Base-by-base conservation (phyloP, 164 flowering plant species). In the Warburgia ugandensis region DNA sequence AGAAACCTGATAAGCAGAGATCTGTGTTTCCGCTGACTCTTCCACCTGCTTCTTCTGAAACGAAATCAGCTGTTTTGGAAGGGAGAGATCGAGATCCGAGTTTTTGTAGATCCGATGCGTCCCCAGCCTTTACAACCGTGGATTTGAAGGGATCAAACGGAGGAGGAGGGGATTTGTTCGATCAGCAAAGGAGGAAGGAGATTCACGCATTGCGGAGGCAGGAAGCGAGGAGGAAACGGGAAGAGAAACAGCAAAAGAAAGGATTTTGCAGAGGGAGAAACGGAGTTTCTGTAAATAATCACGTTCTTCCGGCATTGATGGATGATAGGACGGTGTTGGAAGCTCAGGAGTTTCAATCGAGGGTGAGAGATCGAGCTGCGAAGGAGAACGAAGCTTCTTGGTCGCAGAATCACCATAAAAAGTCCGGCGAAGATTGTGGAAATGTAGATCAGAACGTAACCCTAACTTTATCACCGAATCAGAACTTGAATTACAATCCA, bases 181-280 rank as follows among this genome's bases (percentile, higher is more conserved):
- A 65, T 55, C 50, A 29, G 48, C 45, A 16, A 63, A 28, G 33
- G 61, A 70, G 63, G 59, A 64, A 68, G 29, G 83, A 80, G 64
- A 56, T 68, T 45, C 78, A 77, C 6, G 75, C 78, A 21, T 11
- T 68, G 63, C 46, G 76, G 40, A 54, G 86, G 5, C 79, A 59
- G 17, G 83, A 76, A 31, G 79, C 81, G 12, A 54, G 67, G 60
- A 69, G 32, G 69, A 79, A 78, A 63, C 54, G 70, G 29, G 70
- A 66, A 5, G 62, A 55, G 63, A 75, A 75, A 65, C 40, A 59
- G 29, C 55, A 55, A 38, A 55, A 22, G 46, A 58, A 33, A 29
- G 42, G 49, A 1, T n/a, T 30, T 3, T 22, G 11, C n/a, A 23
- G 27, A 25, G n/a, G n/a, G n/a, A 51, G 52, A 38, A 29, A 30